Percentiles rank a stretch among this genome's conserved stretches.
Conservation (phyloP, 2,329 filamentous ascomycete species). For the Fusarium sp. region DNA sequence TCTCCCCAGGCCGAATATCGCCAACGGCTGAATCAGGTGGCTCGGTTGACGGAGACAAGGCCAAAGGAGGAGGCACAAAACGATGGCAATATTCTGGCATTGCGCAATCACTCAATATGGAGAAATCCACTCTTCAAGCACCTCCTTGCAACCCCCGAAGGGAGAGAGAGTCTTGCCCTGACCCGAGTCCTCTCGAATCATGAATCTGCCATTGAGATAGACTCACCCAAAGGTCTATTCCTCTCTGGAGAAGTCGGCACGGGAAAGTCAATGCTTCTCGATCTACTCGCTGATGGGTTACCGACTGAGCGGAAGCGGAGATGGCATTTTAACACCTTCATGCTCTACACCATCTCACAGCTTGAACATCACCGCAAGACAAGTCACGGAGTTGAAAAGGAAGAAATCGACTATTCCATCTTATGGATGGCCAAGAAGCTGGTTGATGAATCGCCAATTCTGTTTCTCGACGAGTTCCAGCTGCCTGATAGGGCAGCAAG, state of each 20-base stretch:
- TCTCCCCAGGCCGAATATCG: conserved; percentile 77
- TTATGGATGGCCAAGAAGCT: conserved; percentile 81
- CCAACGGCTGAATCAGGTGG: conserved; percentile 70
- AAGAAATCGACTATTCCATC: conserved; percentile 69
- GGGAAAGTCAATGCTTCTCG: conserved; percentile 86
- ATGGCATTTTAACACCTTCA: conserved; percentile 89
- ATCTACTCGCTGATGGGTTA: conserved; percentile 81
- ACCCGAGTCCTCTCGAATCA: conserved; percentile 76
- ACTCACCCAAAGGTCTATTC: conserved; percentile 79
- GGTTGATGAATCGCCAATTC: conserved; percentile 77
- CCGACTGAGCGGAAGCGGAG: conserved; percentile 78
- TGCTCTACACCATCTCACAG: conserved; percentile 79
- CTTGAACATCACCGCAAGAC: conserved; percentile 72
- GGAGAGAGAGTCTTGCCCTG: conserved; percentile 70
- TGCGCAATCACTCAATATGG: conserved; percentile 65
- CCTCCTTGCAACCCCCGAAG: conserved; percentile 67
- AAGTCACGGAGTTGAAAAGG: conserved; percentile 27
- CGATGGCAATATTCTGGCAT: conserved; percentile 56
- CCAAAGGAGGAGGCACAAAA: conserved; percentile 44
- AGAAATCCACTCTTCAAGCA: conserved; percentile 68
- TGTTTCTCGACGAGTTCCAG: conserved; percentile 88
- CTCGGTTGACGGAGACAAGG: conserved; percentile 55
- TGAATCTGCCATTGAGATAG: conserved; percentile 75
- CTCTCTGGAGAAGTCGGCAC: conserved; percentile 85
- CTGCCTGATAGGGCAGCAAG: conserved; percentile 80